Conservation (phyloP, 2,329 filamentous ascomycete species). For the Diaporthe eres region DNA sequence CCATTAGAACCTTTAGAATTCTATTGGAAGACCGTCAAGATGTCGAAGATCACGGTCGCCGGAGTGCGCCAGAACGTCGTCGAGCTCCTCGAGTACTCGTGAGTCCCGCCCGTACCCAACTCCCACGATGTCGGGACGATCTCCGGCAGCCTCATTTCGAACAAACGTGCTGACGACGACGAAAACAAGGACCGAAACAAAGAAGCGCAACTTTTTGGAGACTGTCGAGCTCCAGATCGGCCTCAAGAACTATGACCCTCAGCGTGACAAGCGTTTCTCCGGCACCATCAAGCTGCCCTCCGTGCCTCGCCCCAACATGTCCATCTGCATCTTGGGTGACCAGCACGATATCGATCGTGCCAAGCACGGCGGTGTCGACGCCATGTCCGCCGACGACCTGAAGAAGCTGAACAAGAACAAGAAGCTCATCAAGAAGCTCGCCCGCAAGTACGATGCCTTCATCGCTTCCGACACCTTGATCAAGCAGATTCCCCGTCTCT, state of each 20-base stretch:
- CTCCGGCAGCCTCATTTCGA: background rate
- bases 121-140: background rate
- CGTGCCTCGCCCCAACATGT: slow-evolving; percentile 92
- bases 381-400: slow-evolving; percentile 98
- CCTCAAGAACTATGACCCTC: slow-evolving; percentile 89
- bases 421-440: slow-evolving; percentile 99
- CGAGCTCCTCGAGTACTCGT: slow-evolving; percentile 93
- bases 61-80: slow-evolving; percentile 96
- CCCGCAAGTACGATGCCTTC: slow-evolving; percentile 99
- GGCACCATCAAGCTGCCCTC: slow-evolving; percentile 96
- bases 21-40: slow-evolving; percentile 91
- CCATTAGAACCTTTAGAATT: slow-evolving; percentile 76
- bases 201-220: slow-evolving; percentile 98
- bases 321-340: slow-evolving; percentile 82
- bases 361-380: slow-evolving; percentile 98
- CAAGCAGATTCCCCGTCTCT: slow-evolving; percentile 99
- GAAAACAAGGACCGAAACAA: slow-evolving; percentile 71
- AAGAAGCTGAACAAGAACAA: slow-evolving; percentile 99
- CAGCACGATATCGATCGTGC: slow-evolving; percentile 99
- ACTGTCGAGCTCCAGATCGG: slow-evolving; percentile 71
- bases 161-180: background rate
- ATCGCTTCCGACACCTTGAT: slow-evolving; percentile 96
- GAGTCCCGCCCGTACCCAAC: slow-evolving; percentile 53
- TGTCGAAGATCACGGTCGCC: slow-evolving; percentile 78
- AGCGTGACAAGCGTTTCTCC: slow-evolving; percentile 99